Conservation (phyloP, 768 basidiomycete genomes). For the Panus rudis region DNA sequence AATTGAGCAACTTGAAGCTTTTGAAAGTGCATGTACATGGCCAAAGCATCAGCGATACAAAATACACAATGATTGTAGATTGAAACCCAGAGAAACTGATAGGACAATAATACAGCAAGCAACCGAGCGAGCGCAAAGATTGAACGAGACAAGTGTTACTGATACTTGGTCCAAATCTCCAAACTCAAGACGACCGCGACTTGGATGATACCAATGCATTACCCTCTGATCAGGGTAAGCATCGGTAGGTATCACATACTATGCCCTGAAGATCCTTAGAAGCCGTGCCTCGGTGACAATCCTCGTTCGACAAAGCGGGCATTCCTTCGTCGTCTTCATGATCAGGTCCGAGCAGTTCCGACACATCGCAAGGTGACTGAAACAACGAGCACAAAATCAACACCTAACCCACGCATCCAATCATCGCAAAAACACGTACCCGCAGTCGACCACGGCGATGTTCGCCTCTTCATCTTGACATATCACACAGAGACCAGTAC, state of each 20-base stretch:
- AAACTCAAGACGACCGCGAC: too few relatives aligned
- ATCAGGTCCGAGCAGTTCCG: slow-evolving; percentile 71
- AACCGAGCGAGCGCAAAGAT: too few relatives aligned
- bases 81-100: too few relatives aligned
- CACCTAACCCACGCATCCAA: background rate
- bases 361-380: slow-evolving; percentile 78
- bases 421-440: slow-evolving; percentile 40
- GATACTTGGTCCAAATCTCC: too few relatives aligned
- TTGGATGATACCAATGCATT: too few relatives aligned
- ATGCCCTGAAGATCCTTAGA: slow-evolving; percentile 66
- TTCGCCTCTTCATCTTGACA: slow-evolving; percentile 95
- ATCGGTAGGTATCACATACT: background rate
- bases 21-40: too few relatives aligned
- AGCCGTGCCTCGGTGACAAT: slow-evolving; percentile 80
- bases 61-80: too few relatives aligned
- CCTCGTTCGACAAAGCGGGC: slow-evolving; percentile 83
- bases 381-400: slow-evolving; percentile 7
- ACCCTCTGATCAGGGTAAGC: too few relatives aligned
- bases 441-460: slow-evolving; percentile 92
- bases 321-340: slow-evolving; percentile 76
- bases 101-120: too few relatives aligned
- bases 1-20: too few relatives aligned
- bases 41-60: too few relatives aligned
- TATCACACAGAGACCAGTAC: slow-evolving; percentile 79
- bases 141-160: too few relatives aligned